Evolutionary conservation across 1,139 yeast genomes (phyloP), one percentile per base, ranked within the genome.

Genomic region (Geotrichum phurueaensis): DNA sequence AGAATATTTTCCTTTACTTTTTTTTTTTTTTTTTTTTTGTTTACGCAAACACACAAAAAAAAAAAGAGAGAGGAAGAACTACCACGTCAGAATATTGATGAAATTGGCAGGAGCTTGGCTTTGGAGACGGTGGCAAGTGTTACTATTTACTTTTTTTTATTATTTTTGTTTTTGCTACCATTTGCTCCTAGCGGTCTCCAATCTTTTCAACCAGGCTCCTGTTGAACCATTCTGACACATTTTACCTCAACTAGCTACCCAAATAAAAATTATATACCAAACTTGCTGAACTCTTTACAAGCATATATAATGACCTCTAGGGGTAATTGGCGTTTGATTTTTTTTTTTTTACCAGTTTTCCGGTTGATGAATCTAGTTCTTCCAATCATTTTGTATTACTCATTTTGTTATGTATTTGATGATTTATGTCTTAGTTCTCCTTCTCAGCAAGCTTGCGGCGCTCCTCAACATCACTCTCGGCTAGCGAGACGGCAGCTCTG

Each of bases 401-500:
- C 43, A 31, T 31, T 27, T 29, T 54, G 29, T 25, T 20, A 5
- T 18, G 10, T 31, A 31, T 18, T 51, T 18, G 7, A 39, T 39
- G 18, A 15, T n/a, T 2, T 18, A 39, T 15, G 15, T 29, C 23
- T 53, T 55, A 54, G 45, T 60, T 50, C 53, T 62, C 61, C 51
- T 61, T 58, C 61, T 64, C 65, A 36, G 67, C 69, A 61, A 72
- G 72, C 67, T 70, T 79, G 31, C 63, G 60, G 20, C 64, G 58
- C 51, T 83, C 87, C 60, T 81, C 84, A 20, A 94, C 95, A 73
- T 95, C 99, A 65, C 83, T 72, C 65, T 81, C 84, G 9, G 97
- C 98, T 70, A 95, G 80, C 61, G 84, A 81, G 55, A 87, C 75
- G 12, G 96, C 90, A 23, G 99, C 99, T 68, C 89, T 84, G 65